phyloP scores from a whole-genome alignment of 192 early-diverging fungal genomes.

The Phlyctochytrium arcticum region DNA sequence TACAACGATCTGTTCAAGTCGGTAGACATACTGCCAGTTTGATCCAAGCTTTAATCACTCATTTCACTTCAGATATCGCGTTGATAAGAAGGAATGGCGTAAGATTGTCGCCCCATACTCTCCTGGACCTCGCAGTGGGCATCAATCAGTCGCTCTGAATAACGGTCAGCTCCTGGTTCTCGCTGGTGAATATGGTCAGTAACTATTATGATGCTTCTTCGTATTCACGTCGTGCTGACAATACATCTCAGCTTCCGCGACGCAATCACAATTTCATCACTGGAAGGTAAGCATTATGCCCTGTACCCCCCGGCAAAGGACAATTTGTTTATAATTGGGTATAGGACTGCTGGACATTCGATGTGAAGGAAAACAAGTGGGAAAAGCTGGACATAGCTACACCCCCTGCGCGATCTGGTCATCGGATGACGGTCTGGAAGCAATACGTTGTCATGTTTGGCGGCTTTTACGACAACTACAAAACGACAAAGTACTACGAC shows the following conservation, averaged over 20 bases:
- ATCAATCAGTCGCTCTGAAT: constrained; percentile 61
- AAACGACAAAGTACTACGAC: constrained; percentile 46
- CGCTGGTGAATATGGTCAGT: constrained; percentile 38
- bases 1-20: constrained; percentile 65
- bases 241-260: background rate
- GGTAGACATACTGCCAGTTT: background rate
- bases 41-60: background rate
- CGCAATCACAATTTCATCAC: constrained; percentile 22
- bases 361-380: constrained; percentile 64
- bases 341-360: constrained; percentile 72
- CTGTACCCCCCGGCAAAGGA: background rate
- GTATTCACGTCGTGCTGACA: background rate
- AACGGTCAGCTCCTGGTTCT: constrained; percentile 61
- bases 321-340: constrained; percentile 19
- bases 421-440: constrained; percentile 33
- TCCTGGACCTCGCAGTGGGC: constrained; percentile 65
- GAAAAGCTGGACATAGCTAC: constrained; percentile 58
- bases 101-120: constrained; percentile 58
- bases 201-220: background rate
- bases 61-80: constrained; percentile 43
- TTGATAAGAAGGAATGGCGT: constrained; percentile 70
- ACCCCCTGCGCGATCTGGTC: constrained; percentile 19
- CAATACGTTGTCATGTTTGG: constrained; percentile 10
- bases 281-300: constrained; percentile 5
- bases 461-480: constrained; percentile 45